Base-by-base conservation (phyloP, 805 yeast genomes). In the Candida boidinii region DNA sequence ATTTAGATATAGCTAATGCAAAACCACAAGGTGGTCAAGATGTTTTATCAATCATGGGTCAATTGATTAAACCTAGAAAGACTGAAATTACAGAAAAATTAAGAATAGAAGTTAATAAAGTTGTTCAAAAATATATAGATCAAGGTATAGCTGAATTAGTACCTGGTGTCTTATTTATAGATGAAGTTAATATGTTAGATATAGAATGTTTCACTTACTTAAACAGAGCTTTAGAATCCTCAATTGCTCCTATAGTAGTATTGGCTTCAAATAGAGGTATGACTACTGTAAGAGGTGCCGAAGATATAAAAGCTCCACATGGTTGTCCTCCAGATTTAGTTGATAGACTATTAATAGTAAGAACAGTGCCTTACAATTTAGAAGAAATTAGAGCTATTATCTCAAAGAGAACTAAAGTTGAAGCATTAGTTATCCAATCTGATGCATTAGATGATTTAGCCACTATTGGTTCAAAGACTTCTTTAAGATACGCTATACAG, bases 121-220 rank as follows among this genome's bases (percentile, higher is more conserved):
- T 92, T 29, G 97, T 90, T 23, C 80, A 85, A 48, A 87, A 87
- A 58, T 92, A 94, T 66, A 90, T 90, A 38, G 96, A 90, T 58
- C 96, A 92, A 64, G 98, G 98, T 39, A 84, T 90, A 34, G 99
- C 99, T 10, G 97, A 90, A 61, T 70, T 92, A 30, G 84, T 92
- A 37, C 99, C 99, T 2, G 99, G 99, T 49, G 99, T 92, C 17
- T 66, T 92, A 46, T 92, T 92, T 58, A 87, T 92, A 46, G 99
- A 92, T 60, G 99, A 92, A 64, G 96, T 88, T 31, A 95, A 92
- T 62, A 92, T 92, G 97, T 75, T 92, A 43, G 99, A 92, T 58
- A 81, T 92, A 49, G 99, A 92, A 60, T 79, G 95, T 50, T 92
- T 92, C 54, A 83, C 97, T 13, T 92, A 84, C 59, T 73, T 92